Base-by-base conservation (phyloP, 2,329 filamentous ascomycete genomes). In the Calonectria fujianensis region DNA sequence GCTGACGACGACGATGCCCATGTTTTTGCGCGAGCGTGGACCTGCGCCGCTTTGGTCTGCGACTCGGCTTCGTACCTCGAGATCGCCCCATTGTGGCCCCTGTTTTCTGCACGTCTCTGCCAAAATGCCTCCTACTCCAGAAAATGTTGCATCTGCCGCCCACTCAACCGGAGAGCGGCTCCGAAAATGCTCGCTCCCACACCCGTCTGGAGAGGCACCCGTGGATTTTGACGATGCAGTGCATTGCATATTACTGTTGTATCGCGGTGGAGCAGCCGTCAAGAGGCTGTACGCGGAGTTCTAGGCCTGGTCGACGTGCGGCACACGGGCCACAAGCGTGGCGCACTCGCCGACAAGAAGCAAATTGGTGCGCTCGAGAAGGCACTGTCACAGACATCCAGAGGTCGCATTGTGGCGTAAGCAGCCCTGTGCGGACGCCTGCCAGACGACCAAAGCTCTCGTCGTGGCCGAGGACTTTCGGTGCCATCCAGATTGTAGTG, bases 1-100 rank as follows among this genome's bases (percentile, higher is more conserved):
- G 76, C 76, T 77, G 71, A 77, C 76, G 76, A 77, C 76, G 76
- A 77, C 76, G 65, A 67, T 65, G 18, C 32, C 35, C 54, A 39
- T 14, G 54, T 37, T n/a, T n/a, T 32, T 37, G 54, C 54, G 32
- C 10, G 20, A 35, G n/a, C 18, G 32, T 59, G 54, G 54, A 35
- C 54, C 57, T 63, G 37, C 24, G 57, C 57, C 57, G 57, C 57
- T 69, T 64, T 51, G 51, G 31, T 41, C 51, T 48, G 54, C 70
- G 70, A 32, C 57, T 73, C 64, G n/a, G 39, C 52, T 66, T 65
- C 24, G 31, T 52, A 13, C 29, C 24, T 51, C 24, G 31, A 70
- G 31, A 50, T 65, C 9, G 61, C 41, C 61, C 61, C 57, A 63
- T 35, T 59, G 57, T 27, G 35, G 24, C 11, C 57, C 57, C 35